phyloP scores from a whole-genome alignment of 164 flowering plant genomes.

The Vitis riparia region DNA sequence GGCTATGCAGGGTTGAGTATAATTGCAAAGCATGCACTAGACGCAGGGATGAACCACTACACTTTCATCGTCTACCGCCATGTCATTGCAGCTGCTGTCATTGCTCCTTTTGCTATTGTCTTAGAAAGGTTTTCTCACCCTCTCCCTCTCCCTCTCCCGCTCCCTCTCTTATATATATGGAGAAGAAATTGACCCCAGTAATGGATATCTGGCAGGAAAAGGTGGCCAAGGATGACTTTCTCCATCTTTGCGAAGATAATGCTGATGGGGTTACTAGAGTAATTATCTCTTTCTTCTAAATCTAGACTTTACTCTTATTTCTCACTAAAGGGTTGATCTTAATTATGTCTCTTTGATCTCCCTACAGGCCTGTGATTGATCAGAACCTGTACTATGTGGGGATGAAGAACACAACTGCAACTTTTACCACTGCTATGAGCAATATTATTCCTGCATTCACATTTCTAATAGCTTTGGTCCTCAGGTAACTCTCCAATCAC shows the following conservation, averaged over 20 bases:
- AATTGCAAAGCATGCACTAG: constrained; percentile 38
- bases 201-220: constrained; percentile 29
- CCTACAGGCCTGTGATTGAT: constrained; percentile 40
- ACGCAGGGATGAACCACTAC: constrained; percentile 50
- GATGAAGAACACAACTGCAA: constrained; percentile 36
- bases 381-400: constrained; percentile 41
- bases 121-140: constrained; percentile 41
- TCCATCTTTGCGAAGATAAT: constrained; percentile 30
- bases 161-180: neutral
- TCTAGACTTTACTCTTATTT: no score
- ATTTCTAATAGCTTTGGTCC: constrained; percentile 45
- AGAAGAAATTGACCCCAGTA: neutral
- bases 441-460: constrained; percentile 49
- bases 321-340: no score
- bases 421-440: constrained; percentile 37
- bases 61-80: constrained; percentile 46
- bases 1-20: constrained; percentile 44
- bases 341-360: no score
- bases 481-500: constrained; percentile 20
- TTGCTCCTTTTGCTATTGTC: constrained; percentile 50
- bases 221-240: constrained; percentile 35
- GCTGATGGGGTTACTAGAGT: constrained; percentile 31
- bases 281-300: neutral
- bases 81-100: constrained; percentile 31
- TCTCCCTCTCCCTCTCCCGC: neutral